Evolutionary conservation across 257 asterid species (phyloP), one percentile per base, ranked within the genome.

Genomic region (Coffea eugenioides): DNA sequence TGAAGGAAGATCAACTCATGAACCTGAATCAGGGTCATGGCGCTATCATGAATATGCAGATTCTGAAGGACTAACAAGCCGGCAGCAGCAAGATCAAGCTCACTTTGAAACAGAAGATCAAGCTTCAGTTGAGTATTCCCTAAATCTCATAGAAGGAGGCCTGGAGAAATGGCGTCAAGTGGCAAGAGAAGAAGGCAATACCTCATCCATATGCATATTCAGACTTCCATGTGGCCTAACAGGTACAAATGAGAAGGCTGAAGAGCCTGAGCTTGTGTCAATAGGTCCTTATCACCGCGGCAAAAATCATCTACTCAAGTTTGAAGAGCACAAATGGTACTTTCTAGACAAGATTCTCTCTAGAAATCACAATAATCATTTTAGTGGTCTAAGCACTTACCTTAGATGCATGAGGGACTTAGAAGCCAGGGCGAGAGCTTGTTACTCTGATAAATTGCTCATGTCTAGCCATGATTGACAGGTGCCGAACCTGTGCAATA

Each of bases 251-350:
- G 15, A 6, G 8, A 56, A 56, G 64, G 45, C 74, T 21, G 25
- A 34, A 39, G 74, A 16, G 52, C 74, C 74, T 69, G 74, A 69
- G 48, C 45, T 69, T 15, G 74, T 69, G 12, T 69, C 74, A 18
- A 69, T 69, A 18, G 74, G 74, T 41, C 74, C 74, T 36, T 69
- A 69, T n/a, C 74, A 69, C 48, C 74, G 74, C 48, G 74, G 51
- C 23, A 39, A 23, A 69, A 49, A 39, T 27, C 23, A 13, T 20
- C 20, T 69, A 56, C 27, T 69, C 48, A 23, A 10, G 34, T 69
- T 69, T 69, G 74, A 69, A n/a, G 39, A 69, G 20, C 48, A 69
- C 74, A 39, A 69, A 23, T 71, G 76, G 57, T 39, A 27, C 34
- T 71, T 46, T 46, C 57, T 71, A 0, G 61, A 71, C 31, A 20